Evolutionary conservation across 331 rosid genomes (phyloP), one percentile per base, ranked within the genome.

Genomic region (Saraca asoca): DNA sequence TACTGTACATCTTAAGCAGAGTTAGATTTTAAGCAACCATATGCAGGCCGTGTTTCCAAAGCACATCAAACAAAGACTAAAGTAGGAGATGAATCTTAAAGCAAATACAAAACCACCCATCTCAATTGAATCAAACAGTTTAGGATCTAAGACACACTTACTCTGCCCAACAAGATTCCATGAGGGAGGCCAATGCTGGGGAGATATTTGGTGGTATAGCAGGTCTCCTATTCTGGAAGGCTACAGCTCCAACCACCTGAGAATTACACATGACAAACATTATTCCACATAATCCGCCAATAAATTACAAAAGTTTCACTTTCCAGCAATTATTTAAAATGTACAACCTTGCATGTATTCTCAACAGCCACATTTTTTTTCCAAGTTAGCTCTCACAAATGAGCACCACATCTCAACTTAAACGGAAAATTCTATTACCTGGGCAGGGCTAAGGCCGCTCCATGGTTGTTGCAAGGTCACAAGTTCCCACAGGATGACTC

Each of bases 171-270:
- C 98, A 94, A 73, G 97, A 79, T 75, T 88, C 98, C 79, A 90
- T 88, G 51, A 94, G 96, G 48, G 97, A 84, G 75, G 85, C 75
- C 84, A 94, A 51, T 64, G 71, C 48, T 4, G 98, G 88, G 51
- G 98, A 87, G 50, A 91, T 77, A 66, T 78, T 88, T 0, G 81
- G 66, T 50, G 98, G 97, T 64, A 94, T 80, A 38, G 71, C 50
- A 55, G 85, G 98, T 83, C 78, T 88, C 80, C 98, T 74, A 61
- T 90, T 94, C 77, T 94, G 98, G 81, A 94, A 94, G 64, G 97
- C 98, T 54, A 94, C 96, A 33, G 97, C 96, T 69, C 98, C 98
- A 73, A 94, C 96, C 45, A 94, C 97, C 99, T 94, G 86, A 56
- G 64, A n/a, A 51, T 45, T 71, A 62, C 17, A 71, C 45, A 70